Percentiles rank a stretch among this genome's conserved stretches.
phyloP scores from a whole-genome alignment of 1,139 yeast species.

The Trichomonascaceae sp. region DNA sequence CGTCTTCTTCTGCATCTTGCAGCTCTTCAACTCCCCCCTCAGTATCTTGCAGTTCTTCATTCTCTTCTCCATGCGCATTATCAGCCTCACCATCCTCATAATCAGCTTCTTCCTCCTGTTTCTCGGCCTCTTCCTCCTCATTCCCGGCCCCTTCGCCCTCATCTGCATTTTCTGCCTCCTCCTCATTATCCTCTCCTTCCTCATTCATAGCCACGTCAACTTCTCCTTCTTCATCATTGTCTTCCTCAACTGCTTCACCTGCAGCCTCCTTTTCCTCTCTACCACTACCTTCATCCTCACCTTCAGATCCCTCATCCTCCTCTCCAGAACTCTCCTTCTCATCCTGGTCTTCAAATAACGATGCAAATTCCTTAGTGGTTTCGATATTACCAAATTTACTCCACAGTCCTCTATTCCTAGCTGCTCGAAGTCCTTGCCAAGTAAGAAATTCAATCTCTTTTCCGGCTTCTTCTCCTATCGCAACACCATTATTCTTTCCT shows the following conservation, averaged over 20 bases:
- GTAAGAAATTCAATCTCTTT: slow-evolving; percentile 13
- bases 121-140: slow-evolving; percentile 6
- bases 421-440: slow-evolving; percentile 33
- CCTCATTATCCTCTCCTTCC: slow-evolving; percentile 3
- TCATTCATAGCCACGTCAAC: neutral
- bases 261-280: neutral
- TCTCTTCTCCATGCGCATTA: slow-evolving; percentile 6
- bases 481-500: slow-evolving; percentile 8
- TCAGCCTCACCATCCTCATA: slow-evolving; percentile 6
- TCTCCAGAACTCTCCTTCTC: neutral
- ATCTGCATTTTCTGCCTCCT: neutral
- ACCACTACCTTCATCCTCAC: slow-evolving; percentile 1
- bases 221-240: neutral
- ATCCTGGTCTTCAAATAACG: slow-evolving; percentile 20
- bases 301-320: slow-evolving; percentile 1
- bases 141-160: slow-evolving; percentile 5
- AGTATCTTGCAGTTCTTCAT: neutral
- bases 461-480: slow-evolving; percentile 6
- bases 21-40: slow-evolving; percentile 5
- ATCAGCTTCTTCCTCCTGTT: slow-evolving; percentile 6
- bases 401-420: slow-evolving; percentile 30
- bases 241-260: neutral
- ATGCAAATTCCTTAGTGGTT: slow-evolving; percentile 23
- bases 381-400: slow-evolving; percentile 24
- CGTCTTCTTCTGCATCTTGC: neutral